Conservation (phyloP, 495 filamentous ascomycete species). For the Xylaria palmicola region DNA sequence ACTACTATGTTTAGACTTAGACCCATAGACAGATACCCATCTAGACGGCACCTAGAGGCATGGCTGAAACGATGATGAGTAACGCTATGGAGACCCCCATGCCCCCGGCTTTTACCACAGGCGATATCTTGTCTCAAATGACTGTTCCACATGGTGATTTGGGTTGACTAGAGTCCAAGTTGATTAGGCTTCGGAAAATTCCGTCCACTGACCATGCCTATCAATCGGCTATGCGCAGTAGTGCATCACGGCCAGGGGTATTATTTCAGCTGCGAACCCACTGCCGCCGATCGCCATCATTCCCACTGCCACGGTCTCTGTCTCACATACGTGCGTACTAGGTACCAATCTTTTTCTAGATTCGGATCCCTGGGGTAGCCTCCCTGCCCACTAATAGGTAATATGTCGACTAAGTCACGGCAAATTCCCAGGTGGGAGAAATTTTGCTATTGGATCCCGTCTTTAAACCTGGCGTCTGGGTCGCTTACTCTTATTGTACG, state of each 20-base stretch:
- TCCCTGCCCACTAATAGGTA: too few species aligned
- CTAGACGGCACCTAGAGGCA: neutral
- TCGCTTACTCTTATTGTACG: too few species aligned
- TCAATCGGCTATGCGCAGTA: too few species aligned
- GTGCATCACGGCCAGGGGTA: neutral
- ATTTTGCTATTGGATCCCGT: too few species aligned
- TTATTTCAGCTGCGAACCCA: neutral
- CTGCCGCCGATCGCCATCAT: slow-evolving; percentile 1
- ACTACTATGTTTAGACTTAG: neutral
- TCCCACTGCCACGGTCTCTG: neutral
- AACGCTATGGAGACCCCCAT: neutral
- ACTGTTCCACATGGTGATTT: neutral
- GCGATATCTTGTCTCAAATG: too few species aligned
- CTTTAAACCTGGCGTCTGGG: too few species aligned
- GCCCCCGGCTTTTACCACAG: too few species aligned
- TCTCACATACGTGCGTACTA: neutral
- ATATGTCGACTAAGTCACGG: too few species aligned
- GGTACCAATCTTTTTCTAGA: neutral
- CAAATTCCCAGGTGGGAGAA: too few species aligned
- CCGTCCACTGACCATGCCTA: slow-evolving; percentile 1
- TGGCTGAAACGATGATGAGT: neutral
- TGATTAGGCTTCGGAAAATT: neutral
- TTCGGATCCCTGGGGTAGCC: slow-evolving; percentile 3
- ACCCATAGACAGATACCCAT: neutral
- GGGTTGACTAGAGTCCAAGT: neutral